Evolutionary conservation across 371 early-diverging fungal species (phyloP), one percentile per base, ranked within the genome.

Genomic region (Paraphysoderma sedebokerense): DNA sequence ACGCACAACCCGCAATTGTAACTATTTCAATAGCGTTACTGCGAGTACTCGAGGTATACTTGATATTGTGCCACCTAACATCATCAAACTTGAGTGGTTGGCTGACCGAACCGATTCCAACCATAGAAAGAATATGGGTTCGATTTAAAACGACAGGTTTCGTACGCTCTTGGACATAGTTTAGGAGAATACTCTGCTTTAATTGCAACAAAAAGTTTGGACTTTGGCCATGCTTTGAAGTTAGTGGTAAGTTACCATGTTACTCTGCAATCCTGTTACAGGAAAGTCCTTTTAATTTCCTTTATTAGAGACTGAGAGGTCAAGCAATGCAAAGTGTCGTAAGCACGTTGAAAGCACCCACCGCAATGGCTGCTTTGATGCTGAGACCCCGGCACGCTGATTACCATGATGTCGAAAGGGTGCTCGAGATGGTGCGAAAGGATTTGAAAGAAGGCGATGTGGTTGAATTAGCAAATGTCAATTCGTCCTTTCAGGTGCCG

Each of bases 1-100:
- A 91, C 54, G 93, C 93, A 13, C 96, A 95, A 62, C 92, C 96
- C 0, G 92, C 93, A 6, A 95, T 92, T 48, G 62, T 92, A 35
- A 79, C 83, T 1, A 87, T 85, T 1, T 91, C 92, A 0, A 73
- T 90, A 45, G 92, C 96, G 0, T 71, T 83, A 51, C 57, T 87
- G n/a, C 71, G 81, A 11, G 90, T 89, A 1, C 64, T 95, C 28
- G 81, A 92, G 61, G 69, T 72, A 19, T 9, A 44, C 44, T 23
- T 19, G 3, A 34, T 17, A n/a, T 32, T 9, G n/a, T 24, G 12
- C 11, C n/a, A 27, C 19, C 22, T n/a, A n/a, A n/a, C n/a, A n/a
- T n/a, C n/a, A n/a, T n/a, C n/a, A n/a, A n/a, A 36, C 3, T 2
- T 32, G 13, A 38, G 3, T 3, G 37, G 23, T 11, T 35, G 32